Evolutionary conservation across 2,329 filamentous ascomycete species (phyloP), one percentile per base, ranked within the genome.

Genomic region (Lithohypha guttulata): DNA sequence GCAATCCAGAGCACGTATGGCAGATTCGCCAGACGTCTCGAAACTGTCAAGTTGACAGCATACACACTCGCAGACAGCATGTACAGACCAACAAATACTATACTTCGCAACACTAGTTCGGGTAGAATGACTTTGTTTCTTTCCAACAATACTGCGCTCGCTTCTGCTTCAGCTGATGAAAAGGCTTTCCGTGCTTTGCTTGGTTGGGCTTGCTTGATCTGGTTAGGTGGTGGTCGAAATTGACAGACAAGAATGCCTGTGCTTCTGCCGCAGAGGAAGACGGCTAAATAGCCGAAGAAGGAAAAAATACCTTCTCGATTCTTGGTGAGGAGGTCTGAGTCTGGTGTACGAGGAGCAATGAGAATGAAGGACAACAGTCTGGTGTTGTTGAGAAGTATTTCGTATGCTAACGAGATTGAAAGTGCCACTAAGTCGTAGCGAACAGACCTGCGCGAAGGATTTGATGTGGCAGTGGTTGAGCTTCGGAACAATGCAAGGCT

Each of bases 301-400:
- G 86, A 94, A 59, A 89, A 94, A n/a, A 98, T 71, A 0, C 91
- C 91, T 59, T 98, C 91, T 18, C 89, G 75, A 56, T 98, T 98
- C 68, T 86, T 83, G 2, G 84, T 89, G 4, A 98, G 59, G 10
- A 94, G 65, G 52, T 86, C 75, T 17, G 34, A 37, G 21, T 10
- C 13, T 0, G 71, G 77, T 1, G 63, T 64, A 3, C 91, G 77
- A 4, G 84, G 84, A 1, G 84, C 86, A 6, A 82, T 76, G 15
- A 98, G 70, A 45, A 96, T 81, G 56, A 79, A 96, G 6, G 74
- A 72, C 54, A 91, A 86, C 20, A 96, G 70, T n/a, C 67, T 62
- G 1, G 85, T 93, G 40, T 68, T 77, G 54, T 89, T 81, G 6
- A 96, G 72, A 1, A 75, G 64, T 6, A 81, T 57, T 59, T 96